Conservation (phyloP, 345 rosid genomes). For the Reutealis trisperma region DNA sequence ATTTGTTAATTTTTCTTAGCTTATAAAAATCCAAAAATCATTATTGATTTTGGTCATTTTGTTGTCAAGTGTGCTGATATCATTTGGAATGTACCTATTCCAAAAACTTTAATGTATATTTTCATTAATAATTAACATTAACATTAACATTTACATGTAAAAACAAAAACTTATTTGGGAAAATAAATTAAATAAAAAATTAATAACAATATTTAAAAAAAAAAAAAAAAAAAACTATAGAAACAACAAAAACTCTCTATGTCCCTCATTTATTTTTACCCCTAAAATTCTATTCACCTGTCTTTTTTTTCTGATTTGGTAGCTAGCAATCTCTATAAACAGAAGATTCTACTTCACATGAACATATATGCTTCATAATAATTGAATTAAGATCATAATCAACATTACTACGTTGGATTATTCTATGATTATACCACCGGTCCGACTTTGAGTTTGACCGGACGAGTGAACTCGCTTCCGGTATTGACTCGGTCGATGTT, state of each 20-base stretch:
- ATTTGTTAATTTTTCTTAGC: neutral
- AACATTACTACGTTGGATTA: slow-evolving; percentile 44
- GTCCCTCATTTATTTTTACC: neutral
- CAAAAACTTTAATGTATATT: neutral
- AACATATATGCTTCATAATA: slow-evolving; percentile 68
- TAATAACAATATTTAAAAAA: neutral
- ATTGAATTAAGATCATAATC: slow-evolving; percentile 32
- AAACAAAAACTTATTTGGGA: slow-evolving; percentile 3
- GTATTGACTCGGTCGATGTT: slow-evolving; percentile 43
- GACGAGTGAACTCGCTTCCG: slow-evolving; percentile 50
- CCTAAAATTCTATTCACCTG: neutral
- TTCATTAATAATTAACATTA: neutral
- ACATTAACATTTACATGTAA: slow-evolving; percentile 15
- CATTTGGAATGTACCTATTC: neutral
- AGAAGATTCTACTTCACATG: slow-evolving; percentile 52
- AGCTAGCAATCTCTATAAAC: slow-evolving; percentile 63
- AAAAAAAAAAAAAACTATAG: neutral
- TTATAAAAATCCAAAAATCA: neutral
- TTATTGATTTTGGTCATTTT: neutral
- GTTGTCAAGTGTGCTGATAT: neutral
- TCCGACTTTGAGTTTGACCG: slow-evolving; percentile 30
- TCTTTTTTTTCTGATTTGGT: slow-evolving; percentile 3
- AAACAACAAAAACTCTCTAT: slow-evolving; percentile 12
- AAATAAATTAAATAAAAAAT: neutral
- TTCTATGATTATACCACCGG: slow-evolving; percentile 15